These are phyloP conservation scores for Blastobotrys buckinghamii DNA, from an alignment of 1,139 yeast genomes.

Conservation along the genomic window DNA sequence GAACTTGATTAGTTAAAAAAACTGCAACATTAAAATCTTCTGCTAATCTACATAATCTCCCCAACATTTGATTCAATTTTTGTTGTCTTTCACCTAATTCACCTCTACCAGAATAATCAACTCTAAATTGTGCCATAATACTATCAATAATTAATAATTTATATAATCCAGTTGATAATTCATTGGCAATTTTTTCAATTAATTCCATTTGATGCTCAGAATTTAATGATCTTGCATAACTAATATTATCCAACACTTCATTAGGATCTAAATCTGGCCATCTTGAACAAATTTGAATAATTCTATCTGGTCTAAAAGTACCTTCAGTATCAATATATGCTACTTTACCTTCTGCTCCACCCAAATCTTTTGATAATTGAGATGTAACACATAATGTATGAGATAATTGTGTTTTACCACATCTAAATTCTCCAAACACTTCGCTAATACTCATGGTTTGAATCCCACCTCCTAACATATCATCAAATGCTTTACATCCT, in stretches of 20 bases:
- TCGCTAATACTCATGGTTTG: conserved; percentile 59
- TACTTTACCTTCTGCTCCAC: conserved; percentile 59
- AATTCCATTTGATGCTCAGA: conserved; percentile 58
- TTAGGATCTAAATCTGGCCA: conserved; percentile 48
- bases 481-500: conserved; percentile 50
- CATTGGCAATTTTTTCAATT: conserved; percentile 46
- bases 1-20: conserved; percentile 57
- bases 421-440: conserved; percentile 58
- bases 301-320: conserved; percentile 30
- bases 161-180: conserved; percentile 46
- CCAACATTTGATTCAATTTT: conserved; percentile 51
- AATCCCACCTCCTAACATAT: conserved; percentile 52
- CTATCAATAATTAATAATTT: conserved; percentile 48
- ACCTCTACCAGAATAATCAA: conserved; percentile 55
- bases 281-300: conserved; percentile 48
- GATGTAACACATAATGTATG: conserved; percentile 57
- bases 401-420: conserved; percentile 57
- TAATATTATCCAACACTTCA: conserved; percentile 46
- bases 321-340: conserved; percentile 60
- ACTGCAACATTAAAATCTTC: conserved; percentile 58
- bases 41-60: conserved; percentile 46
- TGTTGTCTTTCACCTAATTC: conserved; percentile 58
- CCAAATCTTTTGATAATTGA: conserved; percentile 47
- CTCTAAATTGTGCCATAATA: conserved; percentile 58
- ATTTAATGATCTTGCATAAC: conserved; percentile 54